phyloP scores from a whole-genome alignment of 257 asterid species.

The Fraxinus cuspidata region DNA sequence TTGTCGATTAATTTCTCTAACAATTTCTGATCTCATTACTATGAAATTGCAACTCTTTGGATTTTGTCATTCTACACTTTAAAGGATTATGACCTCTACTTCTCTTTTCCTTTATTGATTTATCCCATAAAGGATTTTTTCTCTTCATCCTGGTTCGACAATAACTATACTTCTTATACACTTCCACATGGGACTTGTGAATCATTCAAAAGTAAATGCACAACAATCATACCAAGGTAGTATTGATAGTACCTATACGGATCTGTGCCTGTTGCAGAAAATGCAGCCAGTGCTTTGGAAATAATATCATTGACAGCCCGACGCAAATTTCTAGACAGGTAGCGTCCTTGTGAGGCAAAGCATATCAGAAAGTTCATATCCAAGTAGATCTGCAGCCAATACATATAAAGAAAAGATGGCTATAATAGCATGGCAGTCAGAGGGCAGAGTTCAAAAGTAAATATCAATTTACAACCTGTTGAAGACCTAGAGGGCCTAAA shows the following conservation, averaged over 20 bases:
- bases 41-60: background rate
- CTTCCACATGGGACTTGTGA: background rate
- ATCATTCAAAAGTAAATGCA: constrained; percentile 16
- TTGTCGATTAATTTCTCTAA: background rate
- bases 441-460: constrained; percentile 13
- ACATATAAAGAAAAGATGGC: constrained; percentile 20
- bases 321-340: constrained; percentile 85
- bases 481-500: constrained; percentile 87
- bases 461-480: constrained; percentile 64
- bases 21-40: background rate
- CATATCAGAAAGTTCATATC: constrained; percentile 95
- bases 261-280: constrained; percentile 87
- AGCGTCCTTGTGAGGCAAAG: constrained; percentile 96
- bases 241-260: constrained; percentile 65
- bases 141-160: background rate
- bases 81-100: background rate
- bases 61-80: background rate
- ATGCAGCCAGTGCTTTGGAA: constrained; percentile 74
- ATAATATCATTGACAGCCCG: constrained; percentile 85
- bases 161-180: background rate
- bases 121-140: background rate
- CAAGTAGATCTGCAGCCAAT: constrained; percentile 80
- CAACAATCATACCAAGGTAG: constrained; percentile 6
- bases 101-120: background rate
- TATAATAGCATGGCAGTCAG: constrained; percentile 7